Evolutionary conservation across 306 rosid genomes (phyloP).

Genomic region (Echinosophora koreensis): DNA sequence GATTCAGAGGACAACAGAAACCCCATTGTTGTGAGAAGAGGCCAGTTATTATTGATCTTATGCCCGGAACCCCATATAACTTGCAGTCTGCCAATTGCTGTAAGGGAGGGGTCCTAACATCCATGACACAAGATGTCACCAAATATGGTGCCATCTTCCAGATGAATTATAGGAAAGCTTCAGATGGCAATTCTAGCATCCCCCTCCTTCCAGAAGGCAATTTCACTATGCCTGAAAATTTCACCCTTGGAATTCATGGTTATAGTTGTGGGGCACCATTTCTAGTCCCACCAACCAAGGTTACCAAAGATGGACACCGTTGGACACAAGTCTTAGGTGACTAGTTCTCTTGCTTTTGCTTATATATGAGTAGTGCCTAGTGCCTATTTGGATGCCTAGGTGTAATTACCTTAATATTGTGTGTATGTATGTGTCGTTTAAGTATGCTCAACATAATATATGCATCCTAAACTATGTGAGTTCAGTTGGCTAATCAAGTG

Average conservation of each 20-base stretch:
- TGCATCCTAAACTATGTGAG: neutral
- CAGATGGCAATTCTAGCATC: neutral
- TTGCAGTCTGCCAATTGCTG: slow-evolving; percentile 71
- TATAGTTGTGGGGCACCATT: slow-evolving; percentile 65
- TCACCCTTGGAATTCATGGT: slow-evolving; percentile 74
- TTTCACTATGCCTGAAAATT: slow-evolving; percentile 55
- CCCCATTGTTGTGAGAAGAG: slow-evolving; percentile 77
- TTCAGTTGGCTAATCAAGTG: neutral
- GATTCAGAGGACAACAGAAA: slow-evolving; percentile 51
- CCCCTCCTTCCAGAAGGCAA: neutral
- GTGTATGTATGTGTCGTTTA: too few relatives aligned
- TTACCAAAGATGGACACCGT: slow-evolving; percentile 57
- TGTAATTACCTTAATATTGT: too few relatives aligned
- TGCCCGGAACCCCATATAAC: slow-evolving; percentile 69
- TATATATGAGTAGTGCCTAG: neutral
- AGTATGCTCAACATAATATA: neutral
- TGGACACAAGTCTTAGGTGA: slow-evolving; percentile 75
- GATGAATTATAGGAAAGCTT: slow-evolving; percentile 56
- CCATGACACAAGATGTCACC: slow-evolving; percentile 65
- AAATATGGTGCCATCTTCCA: slow-evolving; percentile 55
- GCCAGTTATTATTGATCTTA: slow-evolving; percentile 69
- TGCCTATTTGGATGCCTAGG: too few relatives aligned
- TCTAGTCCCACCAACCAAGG: slow-evolving; percentile 60
- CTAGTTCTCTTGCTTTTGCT: slow-evolving; percentile 21
- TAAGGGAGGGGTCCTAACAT: slow-evolving; percentile 68